phyloP scores from a whole-genome alignment of 2,329 filamentous ascomycete genomes.

The Talaromyces piceae region DNA sequence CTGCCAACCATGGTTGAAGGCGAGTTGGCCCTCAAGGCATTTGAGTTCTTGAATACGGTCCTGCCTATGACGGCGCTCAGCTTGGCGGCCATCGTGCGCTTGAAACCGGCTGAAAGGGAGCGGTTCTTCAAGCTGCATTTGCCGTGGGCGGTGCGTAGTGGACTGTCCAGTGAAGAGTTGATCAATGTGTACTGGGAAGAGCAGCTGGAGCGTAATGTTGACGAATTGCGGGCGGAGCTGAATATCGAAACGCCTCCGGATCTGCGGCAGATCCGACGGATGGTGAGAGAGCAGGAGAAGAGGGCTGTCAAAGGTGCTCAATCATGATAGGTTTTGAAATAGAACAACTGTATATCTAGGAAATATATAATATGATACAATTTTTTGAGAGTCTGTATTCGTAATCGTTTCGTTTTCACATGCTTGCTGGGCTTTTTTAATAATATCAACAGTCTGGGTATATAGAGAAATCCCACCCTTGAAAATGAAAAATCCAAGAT shows the following conservation, averaged over 20 bases:
- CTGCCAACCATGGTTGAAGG: constrained; percentile 89
- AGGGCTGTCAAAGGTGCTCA: neutral
- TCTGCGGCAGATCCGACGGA: constrained; percentile 66
- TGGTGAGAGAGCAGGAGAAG: constrained; percentile 55
- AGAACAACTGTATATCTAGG: neutral
- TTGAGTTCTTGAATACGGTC: constrained; percentile 91
- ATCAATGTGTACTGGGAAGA: constrained; percentile 99
- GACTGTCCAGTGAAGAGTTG: constrained; percentile 65
- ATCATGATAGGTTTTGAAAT: neutral
- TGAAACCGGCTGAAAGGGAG: constrained; percentile 57
- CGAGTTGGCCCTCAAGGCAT: constrained; percentile 93
- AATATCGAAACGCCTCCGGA: constrained; percentile 86
- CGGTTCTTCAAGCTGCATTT: constrained; percentile 61
- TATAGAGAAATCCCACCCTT: neutral
- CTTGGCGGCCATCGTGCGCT: constrained; percentile 60
- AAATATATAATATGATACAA: neutral
- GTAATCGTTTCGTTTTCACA: neutral
- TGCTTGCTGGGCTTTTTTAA: too few species aligned
- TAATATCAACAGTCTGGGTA: neutral
- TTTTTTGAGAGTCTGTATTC: neutral
- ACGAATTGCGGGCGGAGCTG: constrained; percentile 63
- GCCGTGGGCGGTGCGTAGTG: constrained; percentile 86
- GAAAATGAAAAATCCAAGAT: neutral
- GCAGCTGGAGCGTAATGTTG: constrained; percentile 74
- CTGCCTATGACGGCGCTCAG: constrained; percentile 92